phyloP scores from a whole-genome alignment of 768 basidiomycete species.

The Tephrocybe rancida region DNA sequence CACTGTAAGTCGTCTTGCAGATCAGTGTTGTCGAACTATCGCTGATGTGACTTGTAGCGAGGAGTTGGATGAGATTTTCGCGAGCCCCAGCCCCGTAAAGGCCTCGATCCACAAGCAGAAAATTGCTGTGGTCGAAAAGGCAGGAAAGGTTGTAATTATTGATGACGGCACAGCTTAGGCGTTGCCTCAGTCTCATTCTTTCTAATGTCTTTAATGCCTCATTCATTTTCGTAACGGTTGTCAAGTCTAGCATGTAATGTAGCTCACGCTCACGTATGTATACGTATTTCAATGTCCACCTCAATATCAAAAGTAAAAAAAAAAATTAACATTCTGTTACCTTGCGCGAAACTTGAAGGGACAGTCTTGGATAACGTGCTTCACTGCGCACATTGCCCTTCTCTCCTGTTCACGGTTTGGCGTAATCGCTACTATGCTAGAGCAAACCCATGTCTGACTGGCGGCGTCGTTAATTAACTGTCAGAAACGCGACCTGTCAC shows the following conservation, averaged over 20 bases:
- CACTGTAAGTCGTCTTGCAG: slow-evolving; percentile 31
- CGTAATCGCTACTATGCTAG: background rate
- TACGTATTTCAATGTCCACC: no score
- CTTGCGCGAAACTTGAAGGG: no score
- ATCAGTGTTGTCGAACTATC: background rate
- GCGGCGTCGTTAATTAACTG: no score
- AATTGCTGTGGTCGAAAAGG: slow-evolving; percentile 39
- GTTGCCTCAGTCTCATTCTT: background rate
- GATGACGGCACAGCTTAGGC: slow-evolving; percentile 15
- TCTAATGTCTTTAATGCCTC: no score
- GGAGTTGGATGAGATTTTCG: slow-evolving; percentile 45
- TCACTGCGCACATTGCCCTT: no score
- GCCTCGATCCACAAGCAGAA: slow-evolving; percentile 41
- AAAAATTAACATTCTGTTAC: background rate
- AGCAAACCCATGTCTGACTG: no score
- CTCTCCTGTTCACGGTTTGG: no score
- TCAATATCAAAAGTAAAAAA: no score
- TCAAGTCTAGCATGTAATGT: background rate
- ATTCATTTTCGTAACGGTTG: no score
- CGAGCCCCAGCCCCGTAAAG: slow-evolving; percentile 36
- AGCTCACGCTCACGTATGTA: background rate
- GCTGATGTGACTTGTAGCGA: slow-evolving; percentile 26
- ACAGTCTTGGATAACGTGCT: no score
- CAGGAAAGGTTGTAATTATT: slow-evolving; percentile 24
- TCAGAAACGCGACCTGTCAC: slow-evolving; percentile 11